Conservation (phyloP, 106 monocot genomes). For the Apostasia shenzhenica region DNA sequence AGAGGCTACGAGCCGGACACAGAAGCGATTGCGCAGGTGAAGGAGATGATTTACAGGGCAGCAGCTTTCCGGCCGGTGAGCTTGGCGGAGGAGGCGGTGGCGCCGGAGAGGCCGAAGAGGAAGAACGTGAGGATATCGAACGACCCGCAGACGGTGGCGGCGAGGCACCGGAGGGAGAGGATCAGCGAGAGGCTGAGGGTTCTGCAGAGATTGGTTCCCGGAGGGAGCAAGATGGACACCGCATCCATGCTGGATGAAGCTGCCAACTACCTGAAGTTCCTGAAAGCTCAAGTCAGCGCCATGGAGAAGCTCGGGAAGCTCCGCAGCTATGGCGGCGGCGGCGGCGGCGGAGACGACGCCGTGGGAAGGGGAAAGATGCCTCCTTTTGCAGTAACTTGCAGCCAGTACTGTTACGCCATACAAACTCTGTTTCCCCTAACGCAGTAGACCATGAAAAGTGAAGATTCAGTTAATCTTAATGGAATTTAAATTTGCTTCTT, state of each 20-base stretch:
- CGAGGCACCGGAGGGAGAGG: slow-evolving; percentile 64
- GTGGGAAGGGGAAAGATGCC: too few species aligned
- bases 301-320: slow-evolving; percentile 26
- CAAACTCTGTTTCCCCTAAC: too few species aligned
- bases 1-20: slow-evolving; percentile 31
- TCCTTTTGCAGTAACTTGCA: too few species aligned
- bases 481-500: too few species aligned
- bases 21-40: slow-evolving; percentile 60
- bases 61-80: slow-evolving; percentile 59
- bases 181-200: slow-evolving; percentile 61
- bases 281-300: slow-evolving; percentile 56
- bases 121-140: slow-evolving; percentile 78
- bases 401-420: too few species aligned
- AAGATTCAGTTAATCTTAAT: too few species aligned
- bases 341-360: too few species aligned
- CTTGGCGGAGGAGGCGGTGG: slow-evolving; percentile 13
- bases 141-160: slow-evolving; percentile 79
- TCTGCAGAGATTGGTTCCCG: slow-evolving; percentile 56
- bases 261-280: slow-evolving; percentile 66
- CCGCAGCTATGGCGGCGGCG: too few species aligned
- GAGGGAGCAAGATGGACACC: slow-evolving; percentile 79
- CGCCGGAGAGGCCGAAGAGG: slow-evolving; percentile 35
- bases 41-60: slow-evolving; percentile 77
- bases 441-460: too few species aligned
- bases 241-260: slow-evolving; percentile 18